Evolutionary conservation across 331 rosid genomes (phyloP), one percentile per base, ranked within the genome.

Genomic region (Malus hybrid): DNA sequence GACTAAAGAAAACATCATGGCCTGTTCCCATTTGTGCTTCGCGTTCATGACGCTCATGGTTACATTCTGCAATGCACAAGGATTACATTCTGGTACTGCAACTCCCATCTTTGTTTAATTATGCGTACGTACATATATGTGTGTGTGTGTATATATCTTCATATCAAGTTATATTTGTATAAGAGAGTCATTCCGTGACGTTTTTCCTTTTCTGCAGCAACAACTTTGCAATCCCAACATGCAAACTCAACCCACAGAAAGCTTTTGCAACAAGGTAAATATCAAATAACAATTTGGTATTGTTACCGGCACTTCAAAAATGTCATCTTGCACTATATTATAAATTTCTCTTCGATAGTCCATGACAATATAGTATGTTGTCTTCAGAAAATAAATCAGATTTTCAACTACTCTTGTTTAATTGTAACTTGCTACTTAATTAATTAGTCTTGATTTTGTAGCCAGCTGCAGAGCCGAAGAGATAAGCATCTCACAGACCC

Each of bases 401-500:
- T 4, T 14, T 14, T 48, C 55, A 48, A 48, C 6, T 48, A 5
- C 24, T 24, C 24, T 48, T 48, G 54, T 48, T 48, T 48, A 48
- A 48, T 48, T 48, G 55, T 48, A 48, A 14, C 19, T 1, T 48
- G 55, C 55, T 48, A 14, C 55, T 0, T 48, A 48, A 48, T 14
- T 55, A 55, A 7, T 55, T 19, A 19, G 61, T 6, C 6, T 48
- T 48, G 55, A 48, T 14, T 50, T 19, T 60, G 55, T 64, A 90
- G 93, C 88, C 24, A 74, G 80, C 33, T 91, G 92, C 80, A 48
- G 86, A 55, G 81, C 34, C 28, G 81, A 65, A 76, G 96, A 88
- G 70, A 82, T 91, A 70, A 86, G 90, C 87, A 88, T 91, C 29
- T 85, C 87, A 20, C 93, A 91, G 71, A 81, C 87, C 71, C 78